Evolutionary conservation across 805 yeast genomes (phyloP).

Genomic region (Saturnispora diversa): DNA sequence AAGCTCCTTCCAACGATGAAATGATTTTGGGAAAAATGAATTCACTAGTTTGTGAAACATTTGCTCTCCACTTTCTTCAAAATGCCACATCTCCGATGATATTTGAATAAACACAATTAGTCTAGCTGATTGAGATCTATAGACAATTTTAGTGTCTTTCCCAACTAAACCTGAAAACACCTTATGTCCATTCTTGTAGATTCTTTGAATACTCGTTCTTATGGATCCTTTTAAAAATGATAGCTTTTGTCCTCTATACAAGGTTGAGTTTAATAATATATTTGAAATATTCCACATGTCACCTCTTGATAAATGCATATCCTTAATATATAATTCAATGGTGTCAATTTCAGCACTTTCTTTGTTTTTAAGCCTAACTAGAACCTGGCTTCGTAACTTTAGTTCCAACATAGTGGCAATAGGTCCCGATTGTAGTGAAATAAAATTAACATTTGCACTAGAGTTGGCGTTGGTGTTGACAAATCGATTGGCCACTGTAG

Average conservation of each 20-base stretch:
- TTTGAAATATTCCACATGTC: constrained; percentile 87
- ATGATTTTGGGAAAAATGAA: constrained; percentile 83
- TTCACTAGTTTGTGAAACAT: constrained; percentile 88
- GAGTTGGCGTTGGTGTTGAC: constrained; percentile 18
- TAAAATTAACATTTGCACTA: constrained; percentile 22
- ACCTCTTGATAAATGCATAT: constrained; percentile 74
- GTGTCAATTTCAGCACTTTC: constrained; percentile 64
- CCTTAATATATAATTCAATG: constrained; percentile 74
- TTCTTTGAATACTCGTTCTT: constrained; percentile 53
- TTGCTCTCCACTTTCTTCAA: constrained; percentile 93
- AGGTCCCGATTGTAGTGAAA: constrained; percentile 55
- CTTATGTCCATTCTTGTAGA: constrained; percentile 60
- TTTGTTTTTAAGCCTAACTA: constrained; percentile 40
- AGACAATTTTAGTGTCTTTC: constrained; percentile 66
- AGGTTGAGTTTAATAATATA: constrained; percentile 50
- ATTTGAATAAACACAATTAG: constrained; percentile 78
- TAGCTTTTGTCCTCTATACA: constrained; percentile 57
- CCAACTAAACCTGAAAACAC: constrained; percentile 72
- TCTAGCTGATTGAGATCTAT: constrained; percentile 86
- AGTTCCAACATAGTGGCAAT: constrained; percentile 54
- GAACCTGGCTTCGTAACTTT: constrained; percentile 59
- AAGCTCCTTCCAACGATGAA: constrained; percentile 76
- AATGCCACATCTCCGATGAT: constrained; percentile 96
- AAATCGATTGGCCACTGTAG: constrained; percentile 10
- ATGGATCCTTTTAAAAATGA: constrained; percentile 52